These are phyloP conservation scores for Phaffomyces antillensis DNA, from an alignment of 805 yeast species.

Conservation along the genomic window DNA sequence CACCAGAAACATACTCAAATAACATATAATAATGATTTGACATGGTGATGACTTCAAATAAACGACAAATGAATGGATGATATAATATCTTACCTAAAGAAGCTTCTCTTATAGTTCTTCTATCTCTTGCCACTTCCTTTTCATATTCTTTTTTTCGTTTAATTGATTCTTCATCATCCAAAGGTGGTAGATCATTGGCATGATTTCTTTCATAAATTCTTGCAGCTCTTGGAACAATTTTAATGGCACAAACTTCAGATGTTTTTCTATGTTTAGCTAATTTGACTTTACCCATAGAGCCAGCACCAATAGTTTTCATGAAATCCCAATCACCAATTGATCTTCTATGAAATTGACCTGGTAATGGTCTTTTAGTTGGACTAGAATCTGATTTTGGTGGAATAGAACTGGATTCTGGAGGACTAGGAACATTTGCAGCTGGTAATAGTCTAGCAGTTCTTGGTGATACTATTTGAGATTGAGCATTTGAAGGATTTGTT, in stretches of 20 bases:
- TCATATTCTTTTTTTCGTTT: slow-evolving; percentile 65
- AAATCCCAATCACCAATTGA: slow-evolving; percentile 97
- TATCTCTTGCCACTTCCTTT: slow-evolving; percentile 83
- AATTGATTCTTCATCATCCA: slow-evolving; percentile 46
- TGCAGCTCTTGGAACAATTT: slow-evolving; percentile 87
- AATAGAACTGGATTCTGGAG: not conserved
- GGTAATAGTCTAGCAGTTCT: slow-evolving; percentile 5
- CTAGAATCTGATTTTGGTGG: not conserved
- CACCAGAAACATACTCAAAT: slow-evolving; percentile 95
- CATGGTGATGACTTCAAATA: slow-evolving; percentile 94
- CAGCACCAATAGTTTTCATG: slow-evolving; percentile 92
- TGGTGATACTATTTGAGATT: slow-evolving; percentile 8
- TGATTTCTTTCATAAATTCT: slow-evolving; percentile 68
- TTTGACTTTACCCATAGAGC: slow-evolving; percentile 98
- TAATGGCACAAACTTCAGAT: slow-evolving; percentile 81
- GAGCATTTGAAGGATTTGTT: slow-evolving; percentile 19
- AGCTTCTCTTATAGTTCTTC: slow-evolving; percentile 90
- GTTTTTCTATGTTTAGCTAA: slow-evolving; percentile 82
- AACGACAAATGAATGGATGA: slow-evolving; percentile 87
- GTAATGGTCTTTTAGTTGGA: slow-evolving; percentile 18
- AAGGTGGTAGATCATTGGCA: slow-evolving; percentile 59
- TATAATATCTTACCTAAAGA: slow-evolving; percentile 84
- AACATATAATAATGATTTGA: slow-evolving; percentile 95
- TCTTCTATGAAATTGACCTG: slow-evolving; percentile 60
- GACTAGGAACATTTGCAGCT: slow-evolving; percentile 5